Evolutionary conservation across 129 eudicot genomes (phyloP).

Genomic region (Chrysanthemum seticuspe): DNA sequence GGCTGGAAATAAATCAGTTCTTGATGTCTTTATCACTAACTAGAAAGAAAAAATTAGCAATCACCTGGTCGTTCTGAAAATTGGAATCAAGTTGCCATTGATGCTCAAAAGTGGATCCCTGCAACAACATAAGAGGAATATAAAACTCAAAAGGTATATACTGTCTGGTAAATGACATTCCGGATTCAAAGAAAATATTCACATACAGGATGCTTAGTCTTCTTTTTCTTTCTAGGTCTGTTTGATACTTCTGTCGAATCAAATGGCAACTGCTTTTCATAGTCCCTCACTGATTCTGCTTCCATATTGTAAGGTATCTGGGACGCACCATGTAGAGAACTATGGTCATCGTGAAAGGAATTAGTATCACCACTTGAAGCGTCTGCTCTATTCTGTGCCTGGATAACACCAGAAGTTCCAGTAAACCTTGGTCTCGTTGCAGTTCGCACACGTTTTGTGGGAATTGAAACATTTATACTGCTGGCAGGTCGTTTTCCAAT

Average conservation of each 20-base stretch:
- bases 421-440: constrained; percentile 79
- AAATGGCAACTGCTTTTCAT: constrained; percentile 58
- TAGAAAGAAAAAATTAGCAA: neutral
- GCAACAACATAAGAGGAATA: constrained; percentile 6
- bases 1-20: neutral
- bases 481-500: constrained; percentile 67
- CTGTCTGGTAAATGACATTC: constrained; percentile 3
- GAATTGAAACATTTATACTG: constrained; percentile 68
- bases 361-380: constrained; percentile 97
- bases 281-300: constrained; percentile 72
- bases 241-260: constrained; percentile 64
- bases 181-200: constrained; percentile 5
- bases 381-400: constrained; percentile 58
- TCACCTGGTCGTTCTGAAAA: constrained; percentile 84
- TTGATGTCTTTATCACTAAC: neutral
- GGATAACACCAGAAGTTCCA: constrained; percentile 56
- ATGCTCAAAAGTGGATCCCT: constrained; percentile 66
- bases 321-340: constrained; percentile 64
- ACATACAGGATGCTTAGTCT: constrained; percentile 70
- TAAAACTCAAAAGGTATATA: constrained; percentile 11
- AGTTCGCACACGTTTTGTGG: constrained; percentile 88
- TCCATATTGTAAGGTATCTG: constrained; percentile 58
- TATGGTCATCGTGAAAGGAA: constrained; percentile 91
- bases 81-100: constrained; percentile 73
- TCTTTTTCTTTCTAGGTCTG: constrained; percentile 88